A percentile compares a stretch with the other conserved stretches of the same genome.
These are phyloP conservation scores for Aureobasidium sp. DNA, from an alignment of 2,329 filamentous ascomycete species.

Conservation along the genomic window DNA sequence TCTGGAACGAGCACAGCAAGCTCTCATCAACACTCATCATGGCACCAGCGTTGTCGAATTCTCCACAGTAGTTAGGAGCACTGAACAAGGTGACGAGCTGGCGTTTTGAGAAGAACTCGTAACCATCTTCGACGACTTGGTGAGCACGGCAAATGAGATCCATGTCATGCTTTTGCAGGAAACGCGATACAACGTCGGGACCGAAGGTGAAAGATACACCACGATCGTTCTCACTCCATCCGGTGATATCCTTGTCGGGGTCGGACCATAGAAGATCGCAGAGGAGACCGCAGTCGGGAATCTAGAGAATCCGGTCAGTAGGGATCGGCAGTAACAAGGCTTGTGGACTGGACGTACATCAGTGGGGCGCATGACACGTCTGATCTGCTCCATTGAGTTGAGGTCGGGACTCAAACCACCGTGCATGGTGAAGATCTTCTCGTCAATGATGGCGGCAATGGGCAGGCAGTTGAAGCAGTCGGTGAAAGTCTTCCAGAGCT, in stretches of 20 bases:
- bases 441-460: constrained; percentile 97
- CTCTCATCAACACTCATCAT: constrained; percentile 99
- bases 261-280: constrained; percentile 98
- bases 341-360: constrained; percentile 68
- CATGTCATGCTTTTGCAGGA: constrained; percentile 99
- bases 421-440: constrained; percentile 99
- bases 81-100: constrained; percentile 97
- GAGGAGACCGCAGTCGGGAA: constrained; percentile 93
- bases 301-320: constrained; percentile 49
- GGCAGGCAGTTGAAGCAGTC: constrained; percentile 99
- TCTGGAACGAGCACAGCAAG: constrained; percentile 98
- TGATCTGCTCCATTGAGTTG: constrained; percentile 99
- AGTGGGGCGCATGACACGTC: constrained; percentile 95
- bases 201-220: constrained; percentile 99
- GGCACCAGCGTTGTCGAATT: constrained; percentile 98
- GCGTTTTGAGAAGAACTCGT: constrained; percentile 99
- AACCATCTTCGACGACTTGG: constrained; percentile 97
- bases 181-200: constrained; percentile 91
- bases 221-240: constrained; percentile 98
- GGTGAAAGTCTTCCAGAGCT: constrained; percentile 99
- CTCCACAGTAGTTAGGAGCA: constrained; percentile 97
- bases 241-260: constrained; percentile 97
- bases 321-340: constrained; percentile 20
- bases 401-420: constrained; percentile 93
- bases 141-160: constrained; percentile 98